Evolutionary conservation across 2,329 filamentous ascomycete species (phyloP).

Genomic region (Neonectria faginata): DNA sequence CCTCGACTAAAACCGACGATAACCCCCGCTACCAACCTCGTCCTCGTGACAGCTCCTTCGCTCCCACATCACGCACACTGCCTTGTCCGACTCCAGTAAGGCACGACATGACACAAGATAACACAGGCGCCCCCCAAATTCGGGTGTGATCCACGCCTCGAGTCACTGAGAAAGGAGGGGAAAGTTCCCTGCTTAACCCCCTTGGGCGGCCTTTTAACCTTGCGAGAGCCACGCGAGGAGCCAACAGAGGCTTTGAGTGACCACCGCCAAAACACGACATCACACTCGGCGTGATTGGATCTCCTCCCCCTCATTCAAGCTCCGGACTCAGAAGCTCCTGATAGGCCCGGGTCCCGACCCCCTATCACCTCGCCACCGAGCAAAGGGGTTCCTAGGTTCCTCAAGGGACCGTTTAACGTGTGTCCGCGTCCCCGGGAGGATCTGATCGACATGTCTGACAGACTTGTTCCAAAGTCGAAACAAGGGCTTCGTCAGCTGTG

Average conservation of each 20-base stretch:
- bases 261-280: conserved; percentile 6
- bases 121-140: conserved; percentile 13
- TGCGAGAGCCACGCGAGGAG: not conserved
- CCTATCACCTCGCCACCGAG: conserved; percentile 40
- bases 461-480: conserved; percentile 43
- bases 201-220: conserved; percentile 10
- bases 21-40: conserved; percentile 39
- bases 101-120: conserved; percentile 21
- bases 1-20: conserved; percentile 29
- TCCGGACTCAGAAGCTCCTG: conserved; percentile 11
- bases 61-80: conserved; percentile 30
- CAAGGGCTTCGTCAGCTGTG: conserved; percentile 43
- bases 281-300: conserved; percentile 12
- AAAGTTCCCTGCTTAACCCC: conserved; percentile 24
- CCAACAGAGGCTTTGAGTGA: not conserved
- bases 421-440: conserved; percentile 28
- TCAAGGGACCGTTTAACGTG: conserved; percentile 3
- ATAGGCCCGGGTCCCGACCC: conserved; percentile 17
- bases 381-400: conserved; percentile 26
- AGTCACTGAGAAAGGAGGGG: conserved; percentile 26
- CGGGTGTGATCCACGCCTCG: conserved; percentile 32
- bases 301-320: conserved; percentile 12
- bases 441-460: conserved; percentile 35
- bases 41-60: conserved; percentile 42
- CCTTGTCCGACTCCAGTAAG: conserved; percentile 29